Percentiles rank a stretch among this genome's conserved stretches.
These are phyloP conservation scores for Hemileccinum rubropunctum DNA, from an alignment of 768 basidiomycete species.

Conservation along the genomic window DNA sequence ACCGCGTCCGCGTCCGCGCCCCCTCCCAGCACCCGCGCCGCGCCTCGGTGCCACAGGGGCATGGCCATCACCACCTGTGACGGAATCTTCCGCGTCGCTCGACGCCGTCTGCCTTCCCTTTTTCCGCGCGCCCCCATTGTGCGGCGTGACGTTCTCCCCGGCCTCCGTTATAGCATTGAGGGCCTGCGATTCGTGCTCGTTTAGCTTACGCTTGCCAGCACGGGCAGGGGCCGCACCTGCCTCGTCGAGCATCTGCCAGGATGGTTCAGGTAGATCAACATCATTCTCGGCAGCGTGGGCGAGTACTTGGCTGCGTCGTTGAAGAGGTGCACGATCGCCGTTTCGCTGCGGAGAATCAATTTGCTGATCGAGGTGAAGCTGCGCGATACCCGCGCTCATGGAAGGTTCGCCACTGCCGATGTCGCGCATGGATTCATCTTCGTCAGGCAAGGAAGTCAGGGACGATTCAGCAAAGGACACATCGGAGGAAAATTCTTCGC, in stretches of 20 bases:
- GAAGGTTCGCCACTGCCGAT: constrained; percentile 14
- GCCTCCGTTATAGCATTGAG: constrained; percentile 28
- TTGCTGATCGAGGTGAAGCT: constrained; percentile 31
- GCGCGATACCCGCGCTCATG: constrained; percentile 33
- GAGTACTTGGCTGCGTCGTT: constrained; percentile 48
- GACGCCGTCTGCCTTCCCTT: constrained; percentile 18
- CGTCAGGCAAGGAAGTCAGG: constrained; percentile 22
- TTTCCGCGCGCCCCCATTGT: constrained; percentile 18
- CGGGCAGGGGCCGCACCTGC: constrained; percentile 24
- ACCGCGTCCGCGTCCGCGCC: constrained; percentile 23
- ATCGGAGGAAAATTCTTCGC: constrained; percentile 6
- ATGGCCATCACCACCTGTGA: constrained; percentile 8
- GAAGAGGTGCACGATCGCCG: constrained; percentile 31
- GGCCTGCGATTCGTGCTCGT: constrained; percentile 21
- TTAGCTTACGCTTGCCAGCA: constrained; percentile 38
- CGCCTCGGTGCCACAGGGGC: constrained; percentile 11
- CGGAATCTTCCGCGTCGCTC: constrained; percentile 19
- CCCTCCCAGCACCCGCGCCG: constrained; percentile 16
- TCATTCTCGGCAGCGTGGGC: constrained; percentile 43
- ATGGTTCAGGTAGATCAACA: constrained; percentile 47
- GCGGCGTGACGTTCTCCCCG: constrained; percentile 9
- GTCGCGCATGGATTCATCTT: constrained; percentile 18
- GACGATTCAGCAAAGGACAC: constrained; percentile 15
- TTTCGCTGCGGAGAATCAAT: constrained; percentile 7
- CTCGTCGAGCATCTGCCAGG: constrained; percentile 52